phyloP scores from a whole-genome alignment of 768 basidiomycete genomes.

The Boletus pseudopeckii region DNA sequence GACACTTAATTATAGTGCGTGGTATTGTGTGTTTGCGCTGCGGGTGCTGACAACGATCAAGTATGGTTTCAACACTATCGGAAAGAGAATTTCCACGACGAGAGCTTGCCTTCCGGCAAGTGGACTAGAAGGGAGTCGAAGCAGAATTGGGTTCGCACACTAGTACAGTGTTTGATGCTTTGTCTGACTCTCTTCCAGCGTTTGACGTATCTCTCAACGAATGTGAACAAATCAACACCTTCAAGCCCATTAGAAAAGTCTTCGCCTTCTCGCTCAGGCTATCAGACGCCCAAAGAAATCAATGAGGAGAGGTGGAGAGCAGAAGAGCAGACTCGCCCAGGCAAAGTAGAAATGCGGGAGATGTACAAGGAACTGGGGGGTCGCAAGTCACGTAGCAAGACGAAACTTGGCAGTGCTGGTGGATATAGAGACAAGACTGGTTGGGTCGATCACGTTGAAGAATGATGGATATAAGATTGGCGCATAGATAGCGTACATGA shows the following conservation, averaged over 20 bases:
- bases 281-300: constrained; percentile 75
- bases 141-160: constrained; percentile 68
- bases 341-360: constrained; percentile 83
- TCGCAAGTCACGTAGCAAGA: constrained; percentile 72
- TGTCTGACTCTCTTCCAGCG: constrained; percentile 42
- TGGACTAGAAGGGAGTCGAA: constrained; percentile 96
- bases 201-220: constrained; percentile 40
- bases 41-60: constrained; percentile 30
- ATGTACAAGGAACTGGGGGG: constrained; percentile 91
- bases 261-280: constrained; percentile 53
- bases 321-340: constrained; percentile 53
- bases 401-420: constrained; percentile 63
- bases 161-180: constrained; percentile 6
- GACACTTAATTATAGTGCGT: constrained; percentile 83
- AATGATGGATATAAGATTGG: constrained; percentile 8
- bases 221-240: constrained; percentile 40
- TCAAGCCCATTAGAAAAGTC: constrained; percentile 44
- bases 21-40: not conserved
- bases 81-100: constrained; percentile 82
- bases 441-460: constrained; percentile 48
- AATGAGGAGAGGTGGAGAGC: constrained; percentile 73
- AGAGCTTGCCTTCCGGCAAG: constrained; percentile 73
- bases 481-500: not conserved
- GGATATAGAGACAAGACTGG: constrained; percentile 76
- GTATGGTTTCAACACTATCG: constrained; percentile 95